phyloP scores from a whole-genome alignment of 2,329 filamentous ascomycete species.

The Reticulascus tulasneorum region DNA sequence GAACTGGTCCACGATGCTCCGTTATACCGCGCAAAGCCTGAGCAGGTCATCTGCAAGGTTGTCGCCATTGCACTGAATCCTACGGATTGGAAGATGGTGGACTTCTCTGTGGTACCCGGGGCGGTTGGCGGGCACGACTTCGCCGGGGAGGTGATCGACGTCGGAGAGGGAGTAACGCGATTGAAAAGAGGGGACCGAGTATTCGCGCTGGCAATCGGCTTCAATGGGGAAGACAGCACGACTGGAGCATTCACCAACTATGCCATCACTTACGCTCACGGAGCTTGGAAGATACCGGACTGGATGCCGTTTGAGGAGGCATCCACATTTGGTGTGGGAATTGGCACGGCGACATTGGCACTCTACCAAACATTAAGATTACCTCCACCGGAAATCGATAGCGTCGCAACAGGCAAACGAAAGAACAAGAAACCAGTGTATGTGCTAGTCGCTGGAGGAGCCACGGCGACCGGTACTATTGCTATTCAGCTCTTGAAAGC shows the following conservation, averaged over 20 bases:
- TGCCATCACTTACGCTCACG: slow-evolving; percentile 6
- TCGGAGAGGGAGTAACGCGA: too few species aligned
- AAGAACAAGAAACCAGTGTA: neutral
- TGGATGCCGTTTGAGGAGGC: neutral
- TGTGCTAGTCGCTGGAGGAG: neutral
- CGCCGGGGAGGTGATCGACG: slow-evolving; percentile 10
- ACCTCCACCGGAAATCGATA: neutral
- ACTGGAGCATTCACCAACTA: slow-evolving; percentile 15
- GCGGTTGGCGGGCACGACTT: slow-evolving; percentile 17
- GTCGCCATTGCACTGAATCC: slow-evolving; percentile 13
- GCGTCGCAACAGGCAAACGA: neutral
- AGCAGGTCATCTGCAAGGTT: neutral
- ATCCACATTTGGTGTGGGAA: neutral
- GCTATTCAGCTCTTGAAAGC: slow-evolving; percentile 1
- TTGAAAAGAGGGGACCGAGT: too few species aligned
- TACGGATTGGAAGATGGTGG: slow-evolving; percentile 16
- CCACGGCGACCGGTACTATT: neutral
- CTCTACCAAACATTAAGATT: neutral
- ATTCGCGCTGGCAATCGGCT: slow-evolving; percentile 7
- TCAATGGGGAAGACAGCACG: slow-evolving; percentile 7
- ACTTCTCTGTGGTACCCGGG: slow-evolving; percentile 15
- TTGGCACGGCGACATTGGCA: neutral
- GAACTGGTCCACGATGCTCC: neutral
- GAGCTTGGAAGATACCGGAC: slow-evolving; percentile 12
- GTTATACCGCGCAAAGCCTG: neutral